Conservation (phyloP, 2,329 filamentous ascomycete genomes). For the Verticillium tricorpus region DNA sequence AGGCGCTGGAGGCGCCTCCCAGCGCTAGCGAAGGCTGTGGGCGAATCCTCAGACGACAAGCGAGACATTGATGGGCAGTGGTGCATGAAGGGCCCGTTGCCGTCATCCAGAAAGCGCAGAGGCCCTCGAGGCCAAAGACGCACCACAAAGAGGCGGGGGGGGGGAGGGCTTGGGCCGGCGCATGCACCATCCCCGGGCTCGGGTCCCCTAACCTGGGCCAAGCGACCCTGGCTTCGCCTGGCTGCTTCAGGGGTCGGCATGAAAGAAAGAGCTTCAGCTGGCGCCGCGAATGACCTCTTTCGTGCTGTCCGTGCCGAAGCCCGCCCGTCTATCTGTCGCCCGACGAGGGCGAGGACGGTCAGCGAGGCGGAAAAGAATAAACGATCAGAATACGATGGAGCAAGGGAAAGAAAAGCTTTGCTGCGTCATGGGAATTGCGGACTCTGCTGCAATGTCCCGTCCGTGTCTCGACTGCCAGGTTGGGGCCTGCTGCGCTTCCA, state of each 20-base stretch:
- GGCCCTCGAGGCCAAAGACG: not conserved
- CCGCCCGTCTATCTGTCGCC: not conserved
- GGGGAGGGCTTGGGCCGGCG: not conserved
- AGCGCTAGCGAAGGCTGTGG: constrained; percentile 6
- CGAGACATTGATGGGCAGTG: not conserved
- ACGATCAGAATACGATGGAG: not conserved
- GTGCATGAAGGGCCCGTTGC: not conserved
- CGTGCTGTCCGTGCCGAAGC: not conserved
- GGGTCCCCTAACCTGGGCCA: not conserved
- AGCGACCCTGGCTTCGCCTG: not conserved
- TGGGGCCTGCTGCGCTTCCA: not conserved
- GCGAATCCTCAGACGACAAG: constrained; percentile 3
- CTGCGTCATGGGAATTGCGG: not conserved
- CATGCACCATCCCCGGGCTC: not conserved
- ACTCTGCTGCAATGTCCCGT: not conserved
- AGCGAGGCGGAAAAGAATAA: not conserved
- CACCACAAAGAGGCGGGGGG: not conserved
- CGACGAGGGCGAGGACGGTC: not conserved
- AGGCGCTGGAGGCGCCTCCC: constrained; percentile 2
- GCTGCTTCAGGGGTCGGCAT: not conserved
- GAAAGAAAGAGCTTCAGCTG: not conserved
- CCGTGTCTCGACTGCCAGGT: not conserved
- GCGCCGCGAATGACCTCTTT: not conserved
- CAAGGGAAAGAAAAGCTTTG: not conserved
- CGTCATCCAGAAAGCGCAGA: not conserved